These are phyloP conservation scores for Hondaea fermentalgiana DNA, from an alignment of 108 stramenopile genomes.

Conservation along the genomic window DNA sequence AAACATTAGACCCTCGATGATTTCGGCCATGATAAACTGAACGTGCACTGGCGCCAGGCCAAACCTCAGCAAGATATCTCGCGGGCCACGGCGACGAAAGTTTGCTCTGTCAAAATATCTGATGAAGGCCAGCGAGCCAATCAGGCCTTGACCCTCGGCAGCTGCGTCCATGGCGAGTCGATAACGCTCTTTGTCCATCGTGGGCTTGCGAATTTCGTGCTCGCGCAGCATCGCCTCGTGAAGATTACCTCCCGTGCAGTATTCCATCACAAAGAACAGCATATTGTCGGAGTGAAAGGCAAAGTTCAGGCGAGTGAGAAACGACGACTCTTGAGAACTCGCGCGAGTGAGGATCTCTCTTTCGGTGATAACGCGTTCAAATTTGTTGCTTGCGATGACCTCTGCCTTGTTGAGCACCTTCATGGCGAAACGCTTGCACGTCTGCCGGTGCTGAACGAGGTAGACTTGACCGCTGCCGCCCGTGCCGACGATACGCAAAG, in stretches of 20 bases:
- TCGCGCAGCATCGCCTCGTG: conserved; percentile 1
- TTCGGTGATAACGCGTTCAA: conserved; percentile 94
- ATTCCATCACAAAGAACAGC: conserved; percentile 95
- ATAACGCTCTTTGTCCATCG: background rate
- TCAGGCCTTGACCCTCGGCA: background rate
- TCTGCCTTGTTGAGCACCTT: conserved; percentile 37
- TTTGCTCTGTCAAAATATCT: background rate
- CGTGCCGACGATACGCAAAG: conserved; percentile 60
- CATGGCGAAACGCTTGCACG: conserved; percentile 43
- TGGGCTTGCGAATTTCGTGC: background rate
- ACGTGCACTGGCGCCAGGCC: background rate
- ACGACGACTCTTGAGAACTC: conserved; percentile 67
- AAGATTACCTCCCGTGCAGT: conserved; percentile 95
- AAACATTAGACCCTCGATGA: conserved; percentile 40
- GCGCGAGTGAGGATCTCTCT: conserved; percentile 79
- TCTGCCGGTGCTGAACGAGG: conserved; percentile 31
- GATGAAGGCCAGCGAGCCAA: background rate
- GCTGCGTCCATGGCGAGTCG: background rate
- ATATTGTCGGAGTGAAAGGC: conserved; percentile 94
- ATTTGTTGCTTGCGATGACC: conserved; percentile 72
- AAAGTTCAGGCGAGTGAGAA: conserved; percentile 95
- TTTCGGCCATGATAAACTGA: background rate
- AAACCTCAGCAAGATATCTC: background rate
- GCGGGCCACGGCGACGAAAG: background rate
- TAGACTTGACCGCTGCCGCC: conserved; percentile 53